Evolutionary conservation across 1,284 basidiomycete genomes (phyloP).

Genomic region (Baeospora myosura): DNA sequence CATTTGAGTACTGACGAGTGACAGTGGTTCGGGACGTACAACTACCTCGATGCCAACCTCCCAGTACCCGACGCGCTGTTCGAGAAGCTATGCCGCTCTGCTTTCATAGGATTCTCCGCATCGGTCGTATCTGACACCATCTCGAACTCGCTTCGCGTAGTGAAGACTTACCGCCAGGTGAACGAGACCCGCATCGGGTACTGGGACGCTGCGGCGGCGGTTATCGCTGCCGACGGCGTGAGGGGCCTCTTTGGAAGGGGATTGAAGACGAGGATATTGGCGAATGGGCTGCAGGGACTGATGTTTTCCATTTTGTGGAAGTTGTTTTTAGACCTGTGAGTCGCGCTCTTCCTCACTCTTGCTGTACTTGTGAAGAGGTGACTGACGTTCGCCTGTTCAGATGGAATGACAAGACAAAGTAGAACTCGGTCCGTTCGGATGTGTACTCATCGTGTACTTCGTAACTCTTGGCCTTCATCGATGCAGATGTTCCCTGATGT

Average conservation of each 20-base stretch:
- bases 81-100: slow-evolving; percentile 65
- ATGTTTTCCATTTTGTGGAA: slow-evolving; percentile 85
- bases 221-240: slow-evolving; percentile 60
- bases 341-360: slow-evolving; percentile 13
- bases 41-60: slow-evolving; percentile 61
- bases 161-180: slow-evolving; percentile 90
- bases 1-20: not conserved
- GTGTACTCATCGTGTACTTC: no score
- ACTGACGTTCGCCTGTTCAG: slow-evolving; percentile 14
- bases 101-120: slow-evolving; percentile 81
- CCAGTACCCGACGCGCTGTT: slow-evolving; percentile 48
- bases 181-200: slow-evolving; percentile 76
- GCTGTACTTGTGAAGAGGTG: not conserved
- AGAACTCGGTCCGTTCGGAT: no score
- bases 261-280: slow-evolving; percentile 73
- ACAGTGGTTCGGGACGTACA: slow-evolving; percentile 81
- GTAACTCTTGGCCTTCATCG: no score
- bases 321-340: slow-evolving; percentile 76
- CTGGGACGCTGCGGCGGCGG: slow-evolving; percentile 54
- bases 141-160: slow-evolving; percentile 82
- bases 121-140: slow-evolving; percentile 76
- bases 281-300: slow-evolving; percentile 81
- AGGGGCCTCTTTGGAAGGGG: slow-evolving; percentile 73
- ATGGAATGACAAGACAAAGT: slow-evolving; percentile 30
- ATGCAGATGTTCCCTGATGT: no score